These are phyloP conservation scores for Angomonas deanei DNA, from an alignment of 208 protist genomes.

Conservation along the genomic window DNA sequence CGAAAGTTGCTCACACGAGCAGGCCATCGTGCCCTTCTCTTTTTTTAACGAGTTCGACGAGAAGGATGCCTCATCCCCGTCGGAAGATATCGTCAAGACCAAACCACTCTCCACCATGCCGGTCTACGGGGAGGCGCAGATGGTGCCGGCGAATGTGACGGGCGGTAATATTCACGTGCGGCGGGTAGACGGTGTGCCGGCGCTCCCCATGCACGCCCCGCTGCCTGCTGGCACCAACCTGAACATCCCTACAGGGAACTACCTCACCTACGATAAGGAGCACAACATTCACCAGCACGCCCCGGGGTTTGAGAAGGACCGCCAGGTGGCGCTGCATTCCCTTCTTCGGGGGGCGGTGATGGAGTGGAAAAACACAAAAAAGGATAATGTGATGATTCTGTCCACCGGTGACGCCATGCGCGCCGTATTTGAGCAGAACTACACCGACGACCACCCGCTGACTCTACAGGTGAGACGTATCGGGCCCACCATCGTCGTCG, in stretches of 20 bases:
- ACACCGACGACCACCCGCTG: slow-evolving; percentile 39
- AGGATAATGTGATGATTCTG: slow-evolving; percentile 42
- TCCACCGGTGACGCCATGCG: slow-evolving; percentile 69
- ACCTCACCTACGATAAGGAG: slow-evolving; percentile 53
- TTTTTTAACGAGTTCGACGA: slow-evolving; percentile 23
- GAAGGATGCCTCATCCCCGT: background rate
- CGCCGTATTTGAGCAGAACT: slow-evolving; percentile 59
- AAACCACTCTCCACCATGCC: background rate
- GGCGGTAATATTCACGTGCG: slow-evolving; percentile 47
- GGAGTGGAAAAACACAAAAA: slow-evolving; percentile 51
- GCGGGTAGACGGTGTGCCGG: slow-evolving; percentile 49
- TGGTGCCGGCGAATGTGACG: background rate
- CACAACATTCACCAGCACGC: slow-evolving; percentile 77
- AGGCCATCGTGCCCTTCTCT: slow-evolving; percentile 19
- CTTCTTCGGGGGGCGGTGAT: slow-evolving; percentile 45
- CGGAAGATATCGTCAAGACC: background rate
- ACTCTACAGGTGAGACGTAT: slow-evolving; percentile 53
- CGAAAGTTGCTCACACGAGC: slow-evolving; percentile 20
- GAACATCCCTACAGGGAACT: slow-evolving; percentile 62
- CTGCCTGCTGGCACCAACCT: slow-evolving; percentile 59
- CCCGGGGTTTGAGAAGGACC: slow-evolving; percentile 70
- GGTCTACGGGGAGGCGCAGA: background rate
- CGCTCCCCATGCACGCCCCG: slow-evolving; percentile 51
- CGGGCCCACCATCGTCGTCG: slow-evolving; percentile 63
- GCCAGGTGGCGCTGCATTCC: slow-evolving; percentile 44